A percentile compares a stretch with the other conserved stretches of the same genome.
Evolutionary conservation across 345 rosid species (phyloP).

Genomic region (Lagerstroemia speciosa): DNA sequence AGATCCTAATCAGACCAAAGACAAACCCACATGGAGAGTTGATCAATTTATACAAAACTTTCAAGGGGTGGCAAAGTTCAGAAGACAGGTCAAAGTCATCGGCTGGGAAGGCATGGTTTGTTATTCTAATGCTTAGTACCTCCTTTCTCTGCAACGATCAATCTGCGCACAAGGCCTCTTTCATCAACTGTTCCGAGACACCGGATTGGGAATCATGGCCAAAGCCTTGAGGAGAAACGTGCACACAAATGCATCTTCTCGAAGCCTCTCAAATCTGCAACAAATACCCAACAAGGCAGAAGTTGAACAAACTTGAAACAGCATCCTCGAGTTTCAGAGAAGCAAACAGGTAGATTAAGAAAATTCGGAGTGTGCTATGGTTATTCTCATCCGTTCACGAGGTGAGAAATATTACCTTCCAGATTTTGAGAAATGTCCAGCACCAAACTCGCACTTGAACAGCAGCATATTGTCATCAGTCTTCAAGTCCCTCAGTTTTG

Average conservation of each 20-base stretch:
- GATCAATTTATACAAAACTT: no score
- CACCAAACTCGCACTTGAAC: conserved; percentile 86
- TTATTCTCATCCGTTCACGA: neutral
- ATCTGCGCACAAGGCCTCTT: neutral
- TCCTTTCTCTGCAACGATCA: neutral
- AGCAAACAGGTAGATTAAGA: neutral
- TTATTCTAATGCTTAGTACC: no score
- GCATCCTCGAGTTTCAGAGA: neutral
- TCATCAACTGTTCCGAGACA: conserved; percentile 11
- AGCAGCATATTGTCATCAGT: conserved; percentile 57
- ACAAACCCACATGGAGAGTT: no score
- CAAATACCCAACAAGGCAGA: neutral
- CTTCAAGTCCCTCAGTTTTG: conserved; percentile 83
- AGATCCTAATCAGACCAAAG: no score
- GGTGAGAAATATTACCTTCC: conserved; percentile 50
- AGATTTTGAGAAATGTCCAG: conserved; percentile 92
- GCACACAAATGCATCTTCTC: conserved; percentile 61
- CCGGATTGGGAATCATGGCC: conserved; percentile 48
- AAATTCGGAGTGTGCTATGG: neutral
- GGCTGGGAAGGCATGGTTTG: no score
- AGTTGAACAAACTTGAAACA: neutral
- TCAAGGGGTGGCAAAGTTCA: no score
- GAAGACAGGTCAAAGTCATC: no score
- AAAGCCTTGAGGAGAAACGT: conserved; percentile 71
- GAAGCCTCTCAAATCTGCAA: conserved; percentile 91